These are phyloP conservation scores for Acer yangbiense DNA, from an alignment of 345 rosid genomes.

Conservation along the genomic window DNA sequence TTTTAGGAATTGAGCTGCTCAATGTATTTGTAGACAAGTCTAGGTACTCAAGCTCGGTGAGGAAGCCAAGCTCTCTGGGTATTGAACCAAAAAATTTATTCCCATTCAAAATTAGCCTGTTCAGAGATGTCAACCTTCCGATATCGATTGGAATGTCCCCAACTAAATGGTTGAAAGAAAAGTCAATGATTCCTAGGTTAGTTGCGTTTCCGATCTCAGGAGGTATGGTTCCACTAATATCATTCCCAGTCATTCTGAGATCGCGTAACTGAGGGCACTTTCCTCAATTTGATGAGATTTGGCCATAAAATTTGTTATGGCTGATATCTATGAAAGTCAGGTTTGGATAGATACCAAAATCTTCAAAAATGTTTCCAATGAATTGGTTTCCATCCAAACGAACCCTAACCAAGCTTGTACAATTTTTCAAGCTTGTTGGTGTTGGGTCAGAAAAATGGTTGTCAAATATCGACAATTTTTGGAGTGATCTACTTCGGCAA, in stretches of 20 bases:
- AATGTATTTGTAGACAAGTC: slow-evolving; percentile 26
- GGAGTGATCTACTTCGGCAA: too few relatives aligned
- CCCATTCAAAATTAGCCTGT: background rate
- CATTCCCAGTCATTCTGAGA: too few relatives aligned
- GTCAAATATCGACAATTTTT: too few relatives aligned
- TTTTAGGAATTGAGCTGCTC: slow-evolving; percentile 1
- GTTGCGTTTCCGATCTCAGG: background rate
- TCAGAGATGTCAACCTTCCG: background rate
- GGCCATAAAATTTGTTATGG: too few relatives aligned
- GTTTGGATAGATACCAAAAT: too few relatives aligned
- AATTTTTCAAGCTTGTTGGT: too few relatives aligned
- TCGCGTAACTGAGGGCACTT: too few relatives aligned
- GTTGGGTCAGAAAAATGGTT: too few relatives aligned
- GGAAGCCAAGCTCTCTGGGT: slow-evolving; percentile 21
- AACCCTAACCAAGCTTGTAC: background rate
- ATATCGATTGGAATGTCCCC: background rate
- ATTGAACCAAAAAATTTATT: slow-evolving; percentile 31
- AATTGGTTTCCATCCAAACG: background rate
- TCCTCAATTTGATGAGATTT: too few relatives aligned
- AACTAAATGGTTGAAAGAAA: slow-evolving; percentile 4
- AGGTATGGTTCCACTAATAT: background rate
- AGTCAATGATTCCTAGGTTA: background rate
- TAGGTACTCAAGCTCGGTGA: slow-evolving; percentile 20
- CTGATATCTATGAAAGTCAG: too few relatives aligned
- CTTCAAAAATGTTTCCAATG: too few relatives aligned